Evolutionary conservation across 495 filamentous ascomycete species (phyloP), one percentile per base, ranked within the genome.

Genomic region (Penicillium daleae): DNA sequence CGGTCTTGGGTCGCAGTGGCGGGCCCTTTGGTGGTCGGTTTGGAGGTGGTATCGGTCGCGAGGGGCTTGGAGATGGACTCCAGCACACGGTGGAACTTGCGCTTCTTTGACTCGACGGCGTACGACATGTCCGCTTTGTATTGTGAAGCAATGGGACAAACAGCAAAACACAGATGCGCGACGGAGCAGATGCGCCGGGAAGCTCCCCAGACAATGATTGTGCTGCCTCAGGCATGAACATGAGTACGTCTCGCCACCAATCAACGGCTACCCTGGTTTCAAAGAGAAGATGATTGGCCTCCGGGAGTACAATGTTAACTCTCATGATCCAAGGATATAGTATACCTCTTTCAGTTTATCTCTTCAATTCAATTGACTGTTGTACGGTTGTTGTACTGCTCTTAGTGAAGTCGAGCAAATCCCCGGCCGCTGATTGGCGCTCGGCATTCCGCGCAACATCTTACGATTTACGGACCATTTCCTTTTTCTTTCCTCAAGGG

Each of bases 41-140:
- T 74, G 24, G 64, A 59, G 6, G 62, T 44, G 55, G 62, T 62
- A 4, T 68, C 64, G 33, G 65, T 31, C 12, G 70, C 62, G 9
- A 67, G 22, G 57, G 69, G 66, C 67, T 76, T 67, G 68, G 81
- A 75, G 37, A 84, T 78, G 17, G 77, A 79, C 57, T 89, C 87
- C 2, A 90, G 74, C 8, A 83, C 77, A n/a, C 77, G 77, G 53
- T 84, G 77, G 40, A 84, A 85, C 58, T 86, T 85, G 27, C 82
- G 78, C 67, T 85, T 85, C 55, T 83, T 85, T 8, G 82, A 82
- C 56, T 82, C 79, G 10, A 81, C 68, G 4, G 78, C 81, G 68
- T 82, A 83, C 12, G 84, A 82, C 74, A 87, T 82, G 19, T 71
- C 74, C 46, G 54, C 12, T 50, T 10, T 32, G 42, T 17, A 42